Evolutionary conservation across 2,329 filamentous ascomycete species (phyloP), one percentile per base, ranked within the genome.

Genomic region (Penicillium hesseltinei): DNA sequence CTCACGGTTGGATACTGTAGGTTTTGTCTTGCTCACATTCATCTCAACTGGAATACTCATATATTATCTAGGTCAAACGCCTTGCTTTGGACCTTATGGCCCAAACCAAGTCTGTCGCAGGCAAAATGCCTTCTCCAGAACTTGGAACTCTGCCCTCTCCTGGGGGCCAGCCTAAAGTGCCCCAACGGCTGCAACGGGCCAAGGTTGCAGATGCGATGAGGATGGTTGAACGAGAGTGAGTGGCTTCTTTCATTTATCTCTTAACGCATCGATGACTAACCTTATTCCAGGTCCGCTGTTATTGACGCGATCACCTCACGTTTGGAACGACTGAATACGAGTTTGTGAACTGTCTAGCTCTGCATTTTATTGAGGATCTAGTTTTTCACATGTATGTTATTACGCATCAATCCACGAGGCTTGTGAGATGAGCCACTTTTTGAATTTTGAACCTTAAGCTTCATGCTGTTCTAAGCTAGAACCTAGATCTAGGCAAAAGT

Each of bases 171-270:
- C 67, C 74, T 5, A 71, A 66, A 54, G 70, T 80, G 21, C 74
- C 77, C 1, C 71, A 73, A 44, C 70, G 75, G 51, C 63, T 81
- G 27, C 78, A 80, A 58, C 75, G 75, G 38, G 75, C 77, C 36
- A 78, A 75, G 66, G 69, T 81, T 47, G 70, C 71, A 2, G 77
- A 81, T 65, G 79, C 79, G 6, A 80, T 80, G 77, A 72, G 69
- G 40, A 77, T 81, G 77, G 76, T 81, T 46, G 79, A 81, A 57
- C 70, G 78, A 72, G 79, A 81, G 76, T 77, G 56, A 60, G 75
- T 71, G 40, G 0, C 17, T 17, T 23, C 23, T 29, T 35, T 25
- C 11, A 27, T 21, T 29, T 31, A n/a, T n/a, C 33, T 51, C 21
- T 46, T 1, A 43, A n/a, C 43, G 23, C 45, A 25, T 31, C 25